Percentiles rank a stretch among this genome's conserved stretches.
These are phyloP conservation scores for Prunus davidiana DNA, from an alignment of 306 rosid species.

Conservation along the genomic window DNA sequence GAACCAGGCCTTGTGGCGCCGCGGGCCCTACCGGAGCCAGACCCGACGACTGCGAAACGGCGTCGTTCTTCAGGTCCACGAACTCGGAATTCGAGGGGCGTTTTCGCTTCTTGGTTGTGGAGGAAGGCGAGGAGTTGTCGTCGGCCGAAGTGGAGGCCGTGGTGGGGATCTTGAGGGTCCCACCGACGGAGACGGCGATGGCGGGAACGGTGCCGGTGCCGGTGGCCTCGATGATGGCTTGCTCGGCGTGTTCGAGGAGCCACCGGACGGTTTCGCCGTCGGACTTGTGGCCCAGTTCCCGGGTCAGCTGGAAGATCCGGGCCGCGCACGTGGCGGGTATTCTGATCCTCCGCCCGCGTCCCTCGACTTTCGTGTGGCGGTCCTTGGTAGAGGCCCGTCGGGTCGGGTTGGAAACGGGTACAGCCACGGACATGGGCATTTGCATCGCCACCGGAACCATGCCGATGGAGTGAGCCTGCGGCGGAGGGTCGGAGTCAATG, in stretches of 20 bases:
- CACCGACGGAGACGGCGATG: conserved; percentile 48
- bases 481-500: conserved; percentile 26
- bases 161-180: conserved; percentile 45
- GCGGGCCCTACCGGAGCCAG: conserved; percentile 48
- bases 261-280: conserved; percentile 54
- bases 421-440: conserved; percentile 13
- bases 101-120: conserved; percentile 44
- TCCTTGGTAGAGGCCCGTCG: conserved; percentile 44
- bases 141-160: neutral
- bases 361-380: conserved; percentile 52
- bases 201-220: conserved; percentile 52
- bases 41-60: conserved; percentile 41
- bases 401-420: neutral
- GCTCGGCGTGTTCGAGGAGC: conserved; percentile 48
- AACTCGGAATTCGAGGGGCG: conserved; percentile 53
- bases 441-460: conserved; percentile 24
- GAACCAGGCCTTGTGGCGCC: conserved; percentile 49
- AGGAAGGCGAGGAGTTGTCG: conserved; percentile 1
- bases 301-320: conserved; percentile 48
- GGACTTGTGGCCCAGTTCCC: conserved; percentile 46
- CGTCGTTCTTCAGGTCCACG: conserved; percentile 32
- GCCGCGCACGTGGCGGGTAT: conserved; percentile 52
- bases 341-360: conserved; percentile 51
- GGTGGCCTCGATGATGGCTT: conserved; percentile 46
- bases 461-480: conserved; percentile 15